Percentiles rank a stretch among this genome's conserved stretches.
These are phyloP conservation scores for Hericium coralloides DNA, from an alignment of 768 basidiomycete species.

Conservation along the genomic window DNA sequence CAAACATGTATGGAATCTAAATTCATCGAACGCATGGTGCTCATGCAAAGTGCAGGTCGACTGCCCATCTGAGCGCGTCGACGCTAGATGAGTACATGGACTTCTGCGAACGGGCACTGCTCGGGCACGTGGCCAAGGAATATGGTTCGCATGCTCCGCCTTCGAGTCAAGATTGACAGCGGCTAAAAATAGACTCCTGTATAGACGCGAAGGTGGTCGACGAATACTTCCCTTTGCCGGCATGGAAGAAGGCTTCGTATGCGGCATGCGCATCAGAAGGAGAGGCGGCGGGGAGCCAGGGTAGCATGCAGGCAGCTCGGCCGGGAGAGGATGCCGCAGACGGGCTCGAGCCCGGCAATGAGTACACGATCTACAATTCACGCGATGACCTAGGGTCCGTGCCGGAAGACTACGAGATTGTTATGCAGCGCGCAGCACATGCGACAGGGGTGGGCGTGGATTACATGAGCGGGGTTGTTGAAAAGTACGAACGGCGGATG, in stretches of 20 bases:
- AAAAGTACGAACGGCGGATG: conserved; percentile 58
- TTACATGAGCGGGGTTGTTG: conserved; percentile 47
- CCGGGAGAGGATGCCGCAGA: conserved; percentile 5
- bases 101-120: conserved; percentile 3
- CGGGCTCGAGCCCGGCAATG: conserved; percentile 43
- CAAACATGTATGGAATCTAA: conserved; percentile 5
- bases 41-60: conserved; percentile 2
- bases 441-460: conserved; percentile 49
- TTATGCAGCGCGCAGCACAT: conserved; percentile 42
- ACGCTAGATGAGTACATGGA: conserved; percentile 11
- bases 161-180: background rate
- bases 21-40: background rate
- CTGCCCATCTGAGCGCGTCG: conserved; percentile 3
- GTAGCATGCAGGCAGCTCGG: conserved; percentile 6
- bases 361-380: conserved; percentile 55
- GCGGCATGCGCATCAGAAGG: background rate
- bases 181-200: background rate
- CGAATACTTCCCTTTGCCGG: conserved; percentile 9
- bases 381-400: conserved; percentile 58
- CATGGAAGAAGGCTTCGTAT: background rate
- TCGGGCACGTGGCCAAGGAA: conserved; percentile 1
- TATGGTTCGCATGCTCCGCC: background rate
- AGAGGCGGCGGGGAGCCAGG: background rate
- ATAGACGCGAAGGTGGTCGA: conserved; percentile 27
- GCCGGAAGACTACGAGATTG: conserved; percentile 37